These are phyloP conservation scores for slime mould (Dictyostelium discoideum) DNA, from an alignment of 78 protist species.

Conservation along the genomic window DNA sequence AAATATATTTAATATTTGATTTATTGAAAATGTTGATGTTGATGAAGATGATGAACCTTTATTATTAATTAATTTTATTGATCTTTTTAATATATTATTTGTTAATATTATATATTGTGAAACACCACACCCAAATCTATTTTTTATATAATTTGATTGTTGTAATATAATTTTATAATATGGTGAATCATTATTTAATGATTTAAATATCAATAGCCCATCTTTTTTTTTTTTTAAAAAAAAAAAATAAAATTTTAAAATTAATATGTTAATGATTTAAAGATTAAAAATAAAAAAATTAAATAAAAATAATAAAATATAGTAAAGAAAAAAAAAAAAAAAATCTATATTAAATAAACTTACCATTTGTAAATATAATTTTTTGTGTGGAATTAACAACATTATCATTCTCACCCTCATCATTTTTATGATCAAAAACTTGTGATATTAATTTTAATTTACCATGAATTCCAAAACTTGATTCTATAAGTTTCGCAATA, in stretches of 20 bases:
- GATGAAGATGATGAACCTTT: background rate
- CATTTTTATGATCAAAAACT: background rate
- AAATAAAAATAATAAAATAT: too few relatives aligned
- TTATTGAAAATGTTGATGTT: constrained; percentile 3
- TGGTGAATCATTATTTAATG: constrained; percentile 42
- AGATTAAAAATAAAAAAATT: background rate
- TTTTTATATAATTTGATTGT: background rate
- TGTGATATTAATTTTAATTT: constrained; percentile 27
- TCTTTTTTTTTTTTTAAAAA: constrained; percentile 17
- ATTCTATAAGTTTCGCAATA: background rate
- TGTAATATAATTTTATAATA: constrained; percentile 21
- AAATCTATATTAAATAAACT: background rate
- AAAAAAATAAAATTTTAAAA: too few relatives aligned
- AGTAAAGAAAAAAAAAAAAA: background rate
- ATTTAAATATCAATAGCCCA: constrained; percentile 16
- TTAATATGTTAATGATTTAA: background rate
- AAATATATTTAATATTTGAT: background rate
- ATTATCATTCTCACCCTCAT: background rate
- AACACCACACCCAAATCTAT: constrained; percentile 26
- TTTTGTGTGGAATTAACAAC: constrained; percentile 18
- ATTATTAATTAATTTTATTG: background rate
- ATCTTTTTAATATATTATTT: background rate
- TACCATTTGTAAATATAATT: constrained; percentile 45
- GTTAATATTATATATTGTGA: constrained; percentile 10
- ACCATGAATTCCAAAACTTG: constrained; percentile 3